Base-by-base conservation (phyloP, 208 protist species). In the Wallacemonas collosoma region DNA sequence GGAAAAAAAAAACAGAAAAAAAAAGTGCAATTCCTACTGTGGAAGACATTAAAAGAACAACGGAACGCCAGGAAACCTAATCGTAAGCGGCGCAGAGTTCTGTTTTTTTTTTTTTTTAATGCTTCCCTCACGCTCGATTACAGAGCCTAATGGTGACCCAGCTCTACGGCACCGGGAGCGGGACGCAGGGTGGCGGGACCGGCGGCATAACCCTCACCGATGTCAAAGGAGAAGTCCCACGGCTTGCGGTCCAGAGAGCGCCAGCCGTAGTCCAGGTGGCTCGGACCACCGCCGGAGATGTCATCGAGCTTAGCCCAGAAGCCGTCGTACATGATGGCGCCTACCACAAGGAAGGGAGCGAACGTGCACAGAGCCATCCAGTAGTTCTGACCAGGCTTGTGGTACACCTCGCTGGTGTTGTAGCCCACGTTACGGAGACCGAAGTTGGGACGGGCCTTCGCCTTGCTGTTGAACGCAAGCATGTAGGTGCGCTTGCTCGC, bases 141-240 rank as follows among this genome's bases (percentile, higher is more conserved):
- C 15, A 45, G 51, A 7, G 39, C 36, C 62, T 90, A 90, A 70
- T 94, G 86, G 77, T 93, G 88, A 38, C 71, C 83, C 39, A 94
- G 79, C 57, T 94, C 86, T 7, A 93, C 84, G 14, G 90, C 90
- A 47, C 87, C 90, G n/a, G 87, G 79, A 15, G 90, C 87, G 38
- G 87, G 87, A 56, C 90, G 88, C 35, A 76, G 68, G 15, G 83
- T 83, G 36, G 90, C 79, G 14, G 90, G 87, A 64, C 90, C 90
- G 66, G 90, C 90, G 41, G 85, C 90, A 71, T 91, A 95, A 8
- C 91, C 91, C 74, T 95, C 91, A 86, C 91, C 91, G 58, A 91
- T 90, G 71, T 93, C 88, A 69, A 95, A 95, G 47, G 85, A 79
- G 77, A 95, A 95, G 75, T 95, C 88, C 91, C 91, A 95, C 14